Conservation (phyloP, 176 grass and related monocot genomes). For the Ensete ventricosum region DNA sequence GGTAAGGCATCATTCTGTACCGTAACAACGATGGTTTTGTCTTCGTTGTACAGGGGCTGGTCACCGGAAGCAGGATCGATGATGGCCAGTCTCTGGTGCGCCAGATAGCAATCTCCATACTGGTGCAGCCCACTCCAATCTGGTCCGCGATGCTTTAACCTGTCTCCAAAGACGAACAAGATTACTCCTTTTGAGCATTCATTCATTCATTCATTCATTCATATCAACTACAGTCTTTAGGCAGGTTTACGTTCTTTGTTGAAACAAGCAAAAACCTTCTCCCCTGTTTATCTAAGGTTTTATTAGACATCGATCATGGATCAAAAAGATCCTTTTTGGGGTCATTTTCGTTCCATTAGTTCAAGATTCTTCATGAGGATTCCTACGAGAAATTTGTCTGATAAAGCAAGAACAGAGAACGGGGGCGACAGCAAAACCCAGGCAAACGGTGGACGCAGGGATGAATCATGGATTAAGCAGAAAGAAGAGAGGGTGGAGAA, state of each 20-base stretch:
- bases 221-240: too few species aligned
- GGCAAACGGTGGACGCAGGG: neutral
- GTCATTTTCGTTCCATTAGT: neutral
- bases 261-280: too few species aligned
- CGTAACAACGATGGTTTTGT: constrained; percentile 71
- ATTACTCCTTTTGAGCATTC: neutral
- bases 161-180: constrained; percentile 19
- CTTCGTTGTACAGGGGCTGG: constrained; percentile 85
- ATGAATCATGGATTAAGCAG: neutral
- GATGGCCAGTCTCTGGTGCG: constrained; percentile 81
- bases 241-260: too few species aligned
- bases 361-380: neutral
- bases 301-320: too few species aligned
- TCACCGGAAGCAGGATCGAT: constrained; percentile 88
- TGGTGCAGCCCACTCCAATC: constrained; percentile 94
- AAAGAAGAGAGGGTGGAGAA: neutral
- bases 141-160: constrained; percentile 78
- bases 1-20: constrained; percentile 26
- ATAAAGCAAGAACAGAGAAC: too few species aligned
- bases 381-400: neutral
- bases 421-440: neutral
- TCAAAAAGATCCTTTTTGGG: neutral
- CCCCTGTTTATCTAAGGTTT: too few species aligned
- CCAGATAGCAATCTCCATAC: constrained; percentile 63
- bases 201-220: too few species aligned